phyloP scores from a whole-genome alignment of 495 filamentous ascomycete species.

The Neurospora africana region DNA sequence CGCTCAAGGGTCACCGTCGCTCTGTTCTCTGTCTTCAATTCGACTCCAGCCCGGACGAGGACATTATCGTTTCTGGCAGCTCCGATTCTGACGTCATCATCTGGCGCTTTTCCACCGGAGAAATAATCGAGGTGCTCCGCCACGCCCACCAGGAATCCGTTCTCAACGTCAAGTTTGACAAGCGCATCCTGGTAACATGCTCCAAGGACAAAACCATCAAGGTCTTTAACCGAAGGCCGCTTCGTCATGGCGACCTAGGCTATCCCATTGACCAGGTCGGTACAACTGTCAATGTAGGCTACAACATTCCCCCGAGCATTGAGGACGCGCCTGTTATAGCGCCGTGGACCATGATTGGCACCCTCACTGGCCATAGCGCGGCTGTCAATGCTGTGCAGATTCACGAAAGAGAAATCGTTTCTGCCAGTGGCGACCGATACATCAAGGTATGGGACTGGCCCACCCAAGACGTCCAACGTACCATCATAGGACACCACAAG shows the following conservation, averaged over 20 bases:
- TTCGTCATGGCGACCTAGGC: constrained; percentile 57
- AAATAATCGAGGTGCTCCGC: constrained; percentile 59
- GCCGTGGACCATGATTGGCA: constrained; percentile 68
- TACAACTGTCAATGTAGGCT: constrained; percentile 37
- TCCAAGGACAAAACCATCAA: constrained; percentile 96
- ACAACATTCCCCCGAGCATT: constrained; percentile 26
- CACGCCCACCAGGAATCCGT: constrained; percentile 83
- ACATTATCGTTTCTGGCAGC: constrained; percentile 86
- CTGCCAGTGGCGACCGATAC: constrained; percentile 82
- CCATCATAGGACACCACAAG: constrained; percentile 78
- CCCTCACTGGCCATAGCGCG: constrained; percentile 69
- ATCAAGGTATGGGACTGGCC: constrained; percentile 92
- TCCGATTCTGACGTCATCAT: constrained; percentile 83
- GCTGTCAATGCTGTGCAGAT: constrained; percentile 97
- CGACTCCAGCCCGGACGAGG: constrained; percentile 80
- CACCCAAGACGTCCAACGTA: constrained; percentile 61
- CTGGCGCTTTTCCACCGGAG: constrained; percentile 87
- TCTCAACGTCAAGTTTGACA: constrained; percentile 89
- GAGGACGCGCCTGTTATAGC: constrained; percentile 38
- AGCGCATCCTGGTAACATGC: constrained; percentile 84
- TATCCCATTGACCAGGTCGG: constrained; percentile 48
- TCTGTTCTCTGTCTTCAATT: constrained; percentile 96
- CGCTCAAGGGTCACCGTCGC: constrained; percentile 65
- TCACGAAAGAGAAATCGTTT: constrained; percentile 75
- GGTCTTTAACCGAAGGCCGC: constrained; percentile 72